Conservation (phyloP, 306 rosid species). For the Cucumis cinereus region DNA sequence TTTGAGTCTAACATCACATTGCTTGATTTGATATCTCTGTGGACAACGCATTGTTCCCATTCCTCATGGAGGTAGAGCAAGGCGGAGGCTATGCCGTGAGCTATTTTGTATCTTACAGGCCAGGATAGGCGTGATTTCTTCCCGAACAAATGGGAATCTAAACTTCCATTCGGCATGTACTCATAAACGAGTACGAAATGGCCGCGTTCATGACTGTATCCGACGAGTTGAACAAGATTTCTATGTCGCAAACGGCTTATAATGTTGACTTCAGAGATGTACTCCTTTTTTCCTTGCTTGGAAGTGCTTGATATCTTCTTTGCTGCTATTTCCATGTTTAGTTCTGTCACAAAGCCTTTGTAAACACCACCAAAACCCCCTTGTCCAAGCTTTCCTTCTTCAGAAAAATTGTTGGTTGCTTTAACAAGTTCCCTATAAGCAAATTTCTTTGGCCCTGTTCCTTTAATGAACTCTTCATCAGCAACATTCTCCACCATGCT, state of each 20-base stretch:
- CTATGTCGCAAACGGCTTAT: slow-evolving; percentile 6
- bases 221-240: slow-evolving; percentile 6
- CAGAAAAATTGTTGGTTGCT: neutral
- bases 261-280: slow-evolving; percentile 6
- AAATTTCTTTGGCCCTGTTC: slow-evolving; percentile 9
- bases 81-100: neutral
- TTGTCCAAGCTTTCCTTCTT: neutral
- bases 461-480: neutral
- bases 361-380: slow-evolving; percentile 1
- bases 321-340: neutral
- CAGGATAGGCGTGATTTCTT: neutral
- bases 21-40: slow-evolving; percentile 4
- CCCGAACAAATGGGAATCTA: neutral
- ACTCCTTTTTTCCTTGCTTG: slow-evolving; percentile 6
- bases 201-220: slow-evolving; percentile 2
- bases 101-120: neutral
- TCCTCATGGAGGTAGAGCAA: neutral
- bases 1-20: neutral
- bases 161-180: neutral
- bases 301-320: slow-evolving; percentile 4
- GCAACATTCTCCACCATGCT: neutral
- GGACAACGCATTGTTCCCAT: slow-evolving; percentile 5
- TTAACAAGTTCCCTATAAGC: neutral
- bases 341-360: neutral
- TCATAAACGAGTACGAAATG: neutral